Percentiles rank a stretch among this genome's conserved stretches.
Conservation (phyloP, 768 basidiomycete species). For the Cystofilobasidium bisporidii region DNA sequence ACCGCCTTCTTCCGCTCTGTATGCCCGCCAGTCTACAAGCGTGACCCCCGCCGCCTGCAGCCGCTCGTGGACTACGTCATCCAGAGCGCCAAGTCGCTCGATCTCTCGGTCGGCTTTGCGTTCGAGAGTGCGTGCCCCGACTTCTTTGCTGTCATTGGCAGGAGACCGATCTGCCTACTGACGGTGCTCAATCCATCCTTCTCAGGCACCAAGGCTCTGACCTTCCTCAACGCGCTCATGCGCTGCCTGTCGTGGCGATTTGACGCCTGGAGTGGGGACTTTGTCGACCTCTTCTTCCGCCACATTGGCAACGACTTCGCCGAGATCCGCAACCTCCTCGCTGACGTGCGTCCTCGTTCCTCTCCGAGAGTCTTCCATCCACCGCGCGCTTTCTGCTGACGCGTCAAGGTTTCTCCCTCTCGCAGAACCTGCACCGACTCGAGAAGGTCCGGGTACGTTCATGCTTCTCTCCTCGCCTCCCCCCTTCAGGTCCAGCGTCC, state of each 20-base stretch:
- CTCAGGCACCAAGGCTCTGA: slow-evolving; percentile 73
- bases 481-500: too few species aligned
- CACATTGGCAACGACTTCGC: slow-evolving; percentile 75
- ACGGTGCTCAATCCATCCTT: too few species aligned
- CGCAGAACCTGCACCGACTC: slow-evolving; percentile 36
- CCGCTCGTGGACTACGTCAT: slow-evolving; percentile 68
- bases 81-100: slow-evolving; percentile 49
- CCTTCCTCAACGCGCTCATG: slow-evolving; percentile 57
- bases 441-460: slow-evolving; percentile 41
- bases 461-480: slow-evolving; percentile 1
- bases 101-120: slow-evolving; percentile 75
- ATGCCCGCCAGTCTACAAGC: slow-evolving; percentile 45
- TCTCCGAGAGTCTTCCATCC: too few species aligned
- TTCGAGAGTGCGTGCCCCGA: slow-evolving; percentile 57
- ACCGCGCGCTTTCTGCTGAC: slow-evolving; percentile 51
- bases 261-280: slow-evolving; percentile 56
- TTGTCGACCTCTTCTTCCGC: slow-evolving; percentile 59
- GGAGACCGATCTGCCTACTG: too few species aligned
- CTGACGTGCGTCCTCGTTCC: slow-evolving; percentile 51
- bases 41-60: slow-evolving; percentile 69
- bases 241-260: slow-evolving; percentile 60
- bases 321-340: slow-evolving; percentile 67
- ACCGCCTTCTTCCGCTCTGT: not conserved
- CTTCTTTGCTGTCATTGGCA: too few species aligned
- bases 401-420: slow-evolving; percentile 47